Conservation (phyloP, 108 stramenopile species). For the Pseudonitzschia delicatissima region DNA sequence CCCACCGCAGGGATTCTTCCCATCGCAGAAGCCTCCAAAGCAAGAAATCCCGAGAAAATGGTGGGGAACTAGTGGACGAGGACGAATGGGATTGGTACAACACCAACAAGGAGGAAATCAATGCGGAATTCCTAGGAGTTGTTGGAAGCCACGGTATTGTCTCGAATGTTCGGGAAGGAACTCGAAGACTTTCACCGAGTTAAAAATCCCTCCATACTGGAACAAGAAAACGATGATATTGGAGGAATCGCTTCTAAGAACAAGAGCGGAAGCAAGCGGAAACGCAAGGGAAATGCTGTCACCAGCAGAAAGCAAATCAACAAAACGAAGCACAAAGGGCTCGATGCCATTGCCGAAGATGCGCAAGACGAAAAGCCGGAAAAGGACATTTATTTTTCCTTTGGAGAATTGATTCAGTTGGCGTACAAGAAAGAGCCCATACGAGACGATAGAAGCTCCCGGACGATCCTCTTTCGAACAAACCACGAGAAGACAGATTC, state of each 20-base stretch:
- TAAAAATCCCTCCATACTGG: constrained; percentile 14
- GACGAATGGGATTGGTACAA: constrained; percentile 40
- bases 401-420: constrained; percentile 33
- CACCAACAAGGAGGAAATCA: constrained; percentile 13
- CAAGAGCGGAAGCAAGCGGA: not conserved
- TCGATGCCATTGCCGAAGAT: not conserved
- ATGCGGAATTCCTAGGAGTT: constrained; percentile 33
- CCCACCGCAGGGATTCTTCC: constrained; percentile 9
- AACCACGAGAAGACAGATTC: not conserved
- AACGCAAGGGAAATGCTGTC: constrained; percentile 1
- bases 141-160: constrained; percentile 30
- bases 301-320: not conserved
- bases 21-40: not conserved
- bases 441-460: not conserved
- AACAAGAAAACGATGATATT: constrained; percentile 6
- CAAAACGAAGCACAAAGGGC: not conserved
- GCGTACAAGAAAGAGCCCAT: constrained; percentile 28
- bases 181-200: constrained; percentile 31
- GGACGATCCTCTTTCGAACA: constrained; percentile 16
- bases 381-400: constrained; percentile 40
- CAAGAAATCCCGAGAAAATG: not conserved
- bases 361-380: constrained; percentile 7
- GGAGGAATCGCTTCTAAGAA: constrained; percentile 22
- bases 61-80: not conserved
- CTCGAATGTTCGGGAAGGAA: constrained; percentile 38